Percentiles rank a stretch among this genome's conserved stretches.
These are phyloP conservation scores for Exutisphaerella laricina DNA, from an alignment of 2,329 filamentous ascomycete genomes.

Conservation along the genomic window DNA sequence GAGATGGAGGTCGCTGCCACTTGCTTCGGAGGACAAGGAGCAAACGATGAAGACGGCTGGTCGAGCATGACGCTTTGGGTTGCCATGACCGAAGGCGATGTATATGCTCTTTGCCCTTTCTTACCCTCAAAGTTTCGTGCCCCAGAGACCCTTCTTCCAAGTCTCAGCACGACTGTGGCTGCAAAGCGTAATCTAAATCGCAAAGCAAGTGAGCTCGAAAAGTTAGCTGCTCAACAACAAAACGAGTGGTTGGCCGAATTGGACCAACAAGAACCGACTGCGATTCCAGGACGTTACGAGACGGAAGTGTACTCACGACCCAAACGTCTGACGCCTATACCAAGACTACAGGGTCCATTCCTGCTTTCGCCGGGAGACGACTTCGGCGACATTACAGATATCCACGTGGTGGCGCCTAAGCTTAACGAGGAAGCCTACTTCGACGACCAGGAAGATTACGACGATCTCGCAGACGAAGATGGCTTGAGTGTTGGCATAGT, in stretches of 20 bases:
- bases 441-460: slow-evolving; percentile 46
- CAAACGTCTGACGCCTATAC: slow-evolving; percentile 49
- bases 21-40: slow-evolving; percentile 70
- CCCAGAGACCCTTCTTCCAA: slow-evolving; percentile 67
- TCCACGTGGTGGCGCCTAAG: slow-evolving; percentile 52
- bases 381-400: slow-evolving; percentile 55
- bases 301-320: slow-evolving; percentile 54
- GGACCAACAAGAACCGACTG: slow-evolving; percentile 18
- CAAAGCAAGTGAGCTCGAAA: slow-evolving; percentile 42
- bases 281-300: slow-evolving; percentile 35
- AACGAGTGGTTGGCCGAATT: slow-evolving; percentile 49
- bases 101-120: slow-evolving; percentile 89
- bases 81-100: slow-evolving; percentile 87
- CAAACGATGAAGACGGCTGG: slow-evolving; percentile 63
- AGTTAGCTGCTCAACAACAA: slow-evolving; percentile 47
- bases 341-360: slow-evolving; percentile 59
- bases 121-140: slow-evolving; percentile 79
- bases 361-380: slow-evolving; percentile 46
- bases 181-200: slow-evolving; percentile 54
- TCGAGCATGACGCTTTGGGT: slow-evolving; percentile 94
- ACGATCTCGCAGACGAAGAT: slow-evolving; percentile 32
- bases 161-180: slow-evolving; percentile 75
- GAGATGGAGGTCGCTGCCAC: slow-evolving; percentile 94
- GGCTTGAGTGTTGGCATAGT: slow-evolving; percentile 53
- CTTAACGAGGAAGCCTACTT: slow-evolving; percentile 50